Percentiles rank a stretch among this genome's conserved stretches.
Conservation (phyloP, 441 rosid genomes). For the Raphanus hybrid region DNA sequence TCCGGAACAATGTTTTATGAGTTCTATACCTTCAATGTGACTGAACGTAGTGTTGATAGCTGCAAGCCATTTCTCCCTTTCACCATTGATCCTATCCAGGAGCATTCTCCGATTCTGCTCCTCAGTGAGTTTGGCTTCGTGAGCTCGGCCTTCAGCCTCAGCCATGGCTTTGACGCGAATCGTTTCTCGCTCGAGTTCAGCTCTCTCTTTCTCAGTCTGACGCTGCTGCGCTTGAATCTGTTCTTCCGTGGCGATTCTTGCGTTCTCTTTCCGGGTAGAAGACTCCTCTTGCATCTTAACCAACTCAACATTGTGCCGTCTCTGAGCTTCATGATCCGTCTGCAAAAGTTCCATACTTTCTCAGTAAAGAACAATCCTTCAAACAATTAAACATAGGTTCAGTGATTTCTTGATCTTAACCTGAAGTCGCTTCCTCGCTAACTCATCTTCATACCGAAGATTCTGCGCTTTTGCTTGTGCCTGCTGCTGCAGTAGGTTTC, state of each 20-base stretch:
- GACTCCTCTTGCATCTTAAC: constrained; percentile 91
- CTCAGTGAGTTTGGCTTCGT: constrained; percentile 87
- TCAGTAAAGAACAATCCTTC: constrained; percentile 9
- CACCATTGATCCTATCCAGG: constrained; percentile 78
- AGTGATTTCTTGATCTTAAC: constrained; percentile 40
- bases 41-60: constrained; percentile 86
- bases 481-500: constrained; percentile 80
- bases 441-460: constrained; percentile 80
- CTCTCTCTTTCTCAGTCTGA: constrained; percentile 95
- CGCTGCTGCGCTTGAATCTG: constrained; percentile 93
- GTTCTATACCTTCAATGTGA: constrained; percentile 79
- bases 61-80: constrained; percentile 96
- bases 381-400: not conserved
- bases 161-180: constrained; percentile 94
- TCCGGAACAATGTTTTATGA: constrained; percentile 9
- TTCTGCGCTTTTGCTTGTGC: constrained; percentile 84
- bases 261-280: constrained; percentile 72
- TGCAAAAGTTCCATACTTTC: constrained; percentile 43
- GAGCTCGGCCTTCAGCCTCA: constrained; percentile 93
- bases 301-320: constrained; percentile 79
- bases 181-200: constrained; percentile 91
- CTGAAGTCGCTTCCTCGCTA: constrained; percentile 86
- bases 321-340: constrained; percentile 96
- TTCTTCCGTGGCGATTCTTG: constrained; percentile 79
- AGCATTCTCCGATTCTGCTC: constrained; percentile 89